phyloP scores from a whole-genome alignment of 2,329 filamentous ascomycete genomes.

The Hypoxylon sp. region DNA sequence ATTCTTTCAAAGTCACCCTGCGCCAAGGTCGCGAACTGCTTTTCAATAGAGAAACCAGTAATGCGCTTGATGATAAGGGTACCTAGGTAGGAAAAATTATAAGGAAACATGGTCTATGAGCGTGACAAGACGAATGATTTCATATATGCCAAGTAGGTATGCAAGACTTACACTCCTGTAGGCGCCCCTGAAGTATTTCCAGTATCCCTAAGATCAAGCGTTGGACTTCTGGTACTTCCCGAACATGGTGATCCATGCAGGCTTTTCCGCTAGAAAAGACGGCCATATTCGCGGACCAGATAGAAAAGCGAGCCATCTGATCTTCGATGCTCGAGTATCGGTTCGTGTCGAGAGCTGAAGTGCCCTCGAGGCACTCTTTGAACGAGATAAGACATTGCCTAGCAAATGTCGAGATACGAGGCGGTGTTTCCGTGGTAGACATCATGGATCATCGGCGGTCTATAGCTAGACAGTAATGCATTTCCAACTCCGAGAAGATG shows the following conservation, averaged over 20 bases:
- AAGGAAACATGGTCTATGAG: neutral
- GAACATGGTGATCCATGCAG: constrained; percentile 10
- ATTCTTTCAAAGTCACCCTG: constrained; percentile 2
- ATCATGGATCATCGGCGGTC: neutral
- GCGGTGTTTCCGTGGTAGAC: neutral
- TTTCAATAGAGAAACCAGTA: neutral
- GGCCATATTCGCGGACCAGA: constrained; percentile 19
- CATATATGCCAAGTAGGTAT: too few relatives aligned
- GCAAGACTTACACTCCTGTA: constrained; percentile 6
- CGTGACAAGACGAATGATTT: too few relatives aligned
- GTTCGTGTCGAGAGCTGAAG: neutral
- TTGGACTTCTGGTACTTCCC: constrained; percentile 15
- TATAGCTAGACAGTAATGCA: too few relatives aligned
- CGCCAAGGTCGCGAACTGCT: neutral
- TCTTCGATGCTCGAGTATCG: constrained; percentile 13
- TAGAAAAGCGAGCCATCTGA: constrained; percentile 20
- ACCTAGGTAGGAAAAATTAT: neutral
- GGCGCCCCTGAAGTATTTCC: constrained; percentile 1
- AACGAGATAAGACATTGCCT: constrained; percentile 11
- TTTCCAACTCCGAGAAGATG: too few relatives aligned
- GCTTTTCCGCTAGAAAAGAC: constrained; percentile 12
- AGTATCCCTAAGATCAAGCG: constrained; percentile 5
- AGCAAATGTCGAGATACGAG: constrained; percentile 3
- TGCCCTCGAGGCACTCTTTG: constrained; percentile 2
- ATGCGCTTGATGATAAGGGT: constrained; percentile 1